phyloP scores from a whole-genome alignment of 1,284 basidiomycete species.

The Pyrrhoderma noxium region DNA sequence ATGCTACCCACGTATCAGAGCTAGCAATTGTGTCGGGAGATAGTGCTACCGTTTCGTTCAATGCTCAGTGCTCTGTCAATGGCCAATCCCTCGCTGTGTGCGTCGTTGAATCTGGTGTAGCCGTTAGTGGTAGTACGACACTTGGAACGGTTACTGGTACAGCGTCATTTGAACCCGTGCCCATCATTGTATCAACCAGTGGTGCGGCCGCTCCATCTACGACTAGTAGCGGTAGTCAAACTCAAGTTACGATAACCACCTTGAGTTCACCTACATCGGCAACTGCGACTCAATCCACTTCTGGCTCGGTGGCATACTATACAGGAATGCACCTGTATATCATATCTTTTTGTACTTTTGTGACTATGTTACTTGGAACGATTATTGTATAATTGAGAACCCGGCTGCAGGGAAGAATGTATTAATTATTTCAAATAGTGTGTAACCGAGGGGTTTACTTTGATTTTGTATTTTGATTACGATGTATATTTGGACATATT shows the following conservation, averaged over 20 bases:
- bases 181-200: neutral
- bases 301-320: neutral
- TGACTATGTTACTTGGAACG: too few relatives aligned
- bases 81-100: neutral
- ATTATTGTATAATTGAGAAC: too few relatives aligned
- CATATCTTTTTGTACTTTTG: too few relatives aligned
- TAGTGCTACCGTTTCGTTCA: neutral
- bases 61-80: neutral
- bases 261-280: too few relatives aligned
- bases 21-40: neutral
- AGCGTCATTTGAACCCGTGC: neutral
- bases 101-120: neutral
- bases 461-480: too few relatives aligned
- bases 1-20: conserved; percentile 1
- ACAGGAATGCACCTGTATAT: too few relatives aligned
- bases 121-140: neutral
- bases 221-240: neutral
- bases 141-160: neutral
- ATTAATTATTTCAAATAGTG: too few relatives aligned
- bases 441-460: too few relatives aligned
- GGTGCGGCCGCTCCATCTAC: neutral
- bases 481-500: too few relatives aligned
- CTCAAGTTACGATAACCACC: too few relatives aligned
- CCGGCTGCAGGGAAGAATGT: too few relatives aligned
- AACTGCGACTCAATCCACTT: neutral